These are phyloP conservation scores for Zygoascus bituminiphila DNA, from an alignment of 805 yeast species.

Conservation along the genomic window DNA sequence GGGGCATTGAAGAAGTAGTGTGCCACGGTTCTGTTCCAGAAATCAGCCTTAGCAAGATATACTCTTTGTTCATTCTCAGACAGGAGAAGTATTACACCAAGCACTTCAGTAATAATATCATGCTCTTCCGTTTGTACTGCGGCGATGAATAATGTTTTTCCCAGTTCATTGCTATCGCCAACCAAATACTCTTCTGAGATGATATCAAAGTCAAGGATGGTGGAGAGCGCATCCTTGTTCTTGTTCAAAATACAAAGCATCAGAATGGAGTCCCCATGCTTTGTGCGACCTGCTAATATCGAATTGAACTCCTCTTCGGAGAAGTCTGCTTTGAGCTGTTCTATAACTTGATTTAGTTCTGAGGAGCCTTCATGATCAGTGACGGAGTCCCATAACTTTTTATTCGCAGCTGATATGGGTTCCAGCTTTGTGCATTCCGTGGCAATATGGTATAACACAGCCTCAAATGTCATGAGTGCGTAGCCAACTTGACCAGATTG, in stretches of 20 bases:
- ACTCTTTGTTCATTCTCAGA: conserved; percentile 37
- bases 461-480: conserved; percentile 76
- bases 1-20: conserved; percentile 61
- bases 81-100: conserved; percentile 38
- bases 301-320: conserved; percentile 10
- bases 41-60: conserved; percentile 48
- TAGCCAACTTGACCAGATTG: conserved; percentile 63
- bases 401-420: conserved; percentile 40
- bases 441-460: conserved; percentile 60
- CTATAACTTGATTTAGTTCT: conserved; percentile 3
- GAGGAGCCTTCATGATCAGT: conserved; percentile 23
- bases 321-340: conserved; percentile 1
- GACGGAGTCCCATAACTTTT: conserved; percentile 46
- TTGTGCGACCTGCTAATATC: conserved; percentile 35
- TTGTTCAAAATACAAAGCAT: conserved; percentile 49
- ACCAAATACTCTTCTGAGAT: conserved; percentile 61
- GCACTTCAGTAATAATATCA: conserved; percentile 40
- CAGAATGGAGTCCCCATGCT: conserved; percentile 63
- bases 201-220: conserved; percentile 41
- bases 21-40: conserved; percentile 52
- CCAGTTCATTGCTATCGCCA: conserved; percentile 48
- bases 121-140: conserved; percentile 51
- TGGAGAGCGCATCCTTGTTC: conserved; percentile 38
- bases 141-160: conserved; percentile 48
- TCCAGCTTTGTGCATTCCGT: conserved; percentile 35